These are phyloP conservation scores for Rhizopogon roseolus DNA, from an alignment of 768 basidiomycete species.

Conservation along the genomic window DNA sequence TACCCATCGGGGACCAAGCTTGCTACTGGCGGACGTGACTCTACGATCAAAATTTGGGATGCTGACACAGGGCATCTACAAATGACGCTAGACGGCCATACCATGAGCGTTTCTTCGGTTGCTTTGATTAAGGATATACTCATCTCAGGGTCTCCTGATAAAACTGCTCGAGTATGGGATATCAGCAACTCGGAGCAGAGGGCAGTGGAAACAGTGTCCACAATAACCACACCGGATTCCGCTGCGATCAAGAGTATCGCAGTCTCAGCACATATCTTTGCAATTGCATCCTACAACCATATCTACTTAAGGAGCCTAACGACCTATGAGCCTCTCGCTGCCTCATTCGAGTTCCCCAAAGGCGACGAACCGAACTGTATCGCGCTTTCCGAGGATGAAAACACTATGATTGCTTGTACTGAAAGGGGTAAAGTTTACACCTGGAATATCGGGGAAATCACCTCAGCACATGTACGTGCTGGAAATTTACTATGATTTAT, in stretches of 20 bases:
- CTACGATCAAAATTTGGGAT: constrained; percentile 17
- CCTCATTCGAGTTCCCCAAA: background rate
- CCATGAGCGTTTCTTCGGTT: background rate
- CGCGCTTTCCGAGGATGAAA: background rate
- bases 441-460: background rate
- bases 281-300: background rate
- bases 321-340: background rate
- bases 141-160: background rate
- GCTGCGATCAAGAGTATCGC: background rate
- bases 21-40: constrained; percentile 16
- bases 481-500: background rate
- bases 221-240: background rate
- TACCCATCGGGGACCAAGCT: constrained; percentile 13
- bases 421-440: background rate
- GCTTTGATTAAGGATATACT: background rate
- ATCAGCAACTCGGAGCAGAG: background rate
- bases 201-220: no score
- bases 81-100: background rate
- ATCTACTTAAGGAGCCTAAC: background rate
- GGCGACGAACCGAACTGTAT: background rate
- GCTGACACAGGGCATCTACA: background rate
- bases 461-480: background rate
- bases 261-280: background rate
- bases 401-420: background rate
- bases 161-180: constrained; percentile 1